Conservation (phyloP, 371 early-diverging fungal genomes). For the Sporodiniella umbellata region DNA sequence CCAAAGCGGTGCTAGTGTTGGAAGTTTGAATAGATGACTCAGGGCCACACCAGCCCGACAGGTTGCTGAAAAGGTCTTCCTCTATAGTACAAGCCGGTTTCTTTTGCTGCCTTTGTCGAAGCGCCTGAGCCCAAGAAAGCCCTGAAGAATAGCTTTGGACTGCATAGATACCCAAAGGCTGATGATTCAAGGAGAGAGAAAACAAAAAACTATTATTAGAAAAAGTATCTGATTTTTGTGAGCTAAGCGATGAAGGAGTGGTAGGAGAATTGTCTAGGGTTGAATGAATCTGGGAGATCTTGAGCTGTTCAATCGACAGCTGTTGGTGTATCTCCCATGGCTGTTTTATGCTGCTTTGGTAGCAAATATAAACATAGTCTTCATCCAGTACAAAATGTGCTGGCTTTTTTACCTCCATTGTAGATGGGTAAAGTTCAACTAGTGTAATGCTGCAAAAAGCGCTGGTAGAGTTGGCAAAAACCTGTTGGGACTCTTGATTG, state of each 20-base stretch:
- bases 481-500: conserved; percentile 21
- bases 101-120: background rate
- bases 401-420: conserved; percentile 9
- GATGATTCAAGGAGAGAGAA: background rate
- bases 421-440: conserved; percentile 14
- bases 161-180: conserved; percentile 14
- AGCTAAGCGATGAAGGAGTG: background rate
- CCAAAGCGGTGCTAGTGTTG: background rate
- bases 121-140: conserved; percentile 9
- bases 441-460: conserved; percentile 20
- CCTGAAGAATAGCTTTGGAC: conserved; percentile 9
- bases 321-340: conserved; percentile 13
- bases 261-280: background rate
- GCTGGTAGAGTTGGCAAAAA: conserved; percentile 8
- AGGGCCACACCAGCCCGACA: background rate
- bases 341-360: background rate
- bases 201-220: conserved; percentile 10
- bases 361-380: conserved; percentile 4
- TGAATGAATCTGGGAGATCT: background rate
- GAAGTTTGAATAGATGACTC: background rate
- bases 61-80: conserved; percentile 5
- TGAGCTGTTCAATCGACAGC: conserved; percentile 4
- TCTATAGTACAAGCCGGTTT: background rate
- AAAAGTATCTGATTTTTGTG: conserved; percentile 1
- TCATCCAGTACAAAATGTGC: conserved; percentile 14